Percentiles rank a stretch among this genome's conserved stretches.
Conservation (phyloP, 208 protist genomes). For the Borovskyia barvae region DNA sequence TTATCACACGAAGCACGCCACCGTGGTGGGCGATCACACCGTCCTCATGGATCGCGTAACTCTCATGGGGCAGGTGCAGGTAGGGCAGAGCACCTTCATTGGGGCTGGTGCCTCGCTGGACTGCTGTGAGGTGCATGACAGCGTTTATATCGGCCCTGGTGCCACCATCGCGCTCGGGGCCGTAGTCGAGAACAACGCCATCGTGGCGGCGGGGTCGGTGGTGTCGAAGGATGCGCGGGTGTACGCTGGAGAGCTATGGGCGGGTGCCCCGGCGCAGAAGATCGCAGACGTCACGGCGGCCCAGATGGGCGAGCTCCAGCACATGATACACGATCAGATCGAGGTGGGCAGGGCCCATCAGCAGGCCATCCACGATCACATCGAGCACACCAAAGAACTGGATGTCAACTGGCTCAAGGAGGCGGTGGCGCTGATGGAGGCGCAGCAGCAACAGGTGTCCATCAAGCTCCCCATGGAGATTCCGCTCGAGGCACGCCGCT, state of each 20-base stretch:
- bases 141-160: constrained; percentile 81
- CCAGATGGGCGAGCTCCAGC: constrained; percentile 59
- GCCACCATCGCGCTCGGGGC: constrained; percentile 77
- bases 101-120: constrained; percentile 75
- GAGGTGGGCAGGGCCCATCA: constrained; percentile 49
- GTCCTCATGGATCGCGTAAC: constrained; percentile 85
- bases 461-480: constrained; percentile 81
- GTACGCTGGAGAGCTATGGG: constrained; percentile 89
- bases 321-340: constrained; percentile 74
- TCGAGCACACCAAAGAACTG: constrained; percentile 60
- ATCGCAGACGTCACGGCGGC: constrained; percentile 74
- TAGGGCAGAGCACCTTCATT: constrained; percentile 64
- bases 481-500: constrained; percentile 80
- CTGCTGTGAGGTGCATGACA: constrained; percentile 81
- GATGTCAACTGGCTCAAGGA: constrained; percentile 71
- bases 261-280: constrained; percentile 86
- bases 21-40: constrained; percentile 71
- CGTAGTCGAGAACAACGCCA: constrained; percentile 81
- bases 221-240: constrained; percentile 84
- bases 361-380: constrained; percentile 70
- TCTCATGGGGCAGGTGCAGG: constrained; percentile 75
- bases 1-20: constrained; percentile 68
- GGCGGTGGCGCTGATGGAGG: constrained; percentile 62
- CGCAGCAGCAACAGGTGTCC: constrained; percentile 79
- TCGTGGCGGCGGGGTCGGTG: constrained; percentile 81